Percentiles rank a stretch among this genome's conserved stretches.
These are phyloP conservation scores for Rhizopus arrhizus DNA, from an alignment of 371 early-diverging fungal genomes.

Conservation along the genomic window DNA sequence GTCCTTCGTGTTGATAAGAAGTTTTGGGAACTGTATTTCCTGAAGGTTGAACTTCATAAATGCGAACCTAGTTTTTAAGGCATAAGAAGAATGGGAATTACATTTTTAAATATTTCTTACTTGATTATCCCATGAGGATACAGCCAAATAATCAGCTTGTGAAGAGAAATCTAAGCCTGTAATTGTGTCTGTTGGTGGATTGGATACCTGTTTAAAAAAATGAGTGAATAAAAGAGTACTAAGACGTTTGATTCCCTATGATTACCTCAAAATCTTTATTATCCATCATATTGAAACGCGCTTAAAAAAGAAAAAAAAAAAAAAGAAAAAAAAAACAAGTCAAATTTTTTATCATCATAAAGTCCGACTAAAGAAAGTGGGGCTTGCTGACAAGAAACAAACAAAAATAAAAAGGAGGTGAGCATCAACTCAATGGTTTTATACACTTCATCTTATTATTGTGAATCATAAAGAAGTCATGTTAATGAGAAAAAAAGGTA, in stretches of 20 bases:
- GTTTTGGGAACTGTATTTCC: conserved; percentile 78
- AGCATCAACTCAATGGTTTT: too few species aligned
- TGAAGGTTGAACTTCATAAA: conserved; percentile 83
- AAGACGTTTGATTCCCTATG: too few species aligned
- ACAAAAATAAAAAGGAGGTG: too few species aligned
- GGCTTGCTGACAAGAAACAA: too few species aligned
- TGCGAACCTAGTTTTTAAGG: conserved; percentile 69
- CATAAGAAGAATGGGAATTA: not conserved
- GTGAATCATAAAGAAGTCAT: too few species aligned
- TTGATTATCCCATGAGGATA: conserved; percentile 93
- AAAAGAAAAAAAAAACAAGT: not conserved
- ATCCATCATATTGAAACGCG: conserved; percentile 21
- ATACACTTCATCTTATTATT: too few species aligned
- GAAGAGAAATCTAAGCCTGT: conserved; percentile 81
- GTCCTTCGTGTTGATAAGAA: conserved; percentile 80
- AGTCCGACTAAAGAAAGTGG: too few species aligned
- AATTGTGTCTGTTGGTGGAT: conserved; percentile 83
- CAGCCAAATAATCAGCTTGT: conserved; percentile 82
- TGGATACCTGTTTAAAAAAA: conserved; percentile 52
- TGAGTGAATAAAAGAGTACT: not conserved
- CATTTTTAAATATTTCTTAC: conserved; percentile 39
- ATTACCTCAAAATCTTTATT: conserved; percentile 36
- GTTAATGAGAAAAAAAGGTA: too few species aligned
- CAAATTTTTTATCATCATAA: too few species aligned
- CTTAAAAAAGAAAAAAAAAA: not conserved